Conservation (phyloP, 495 filamentous ascomycete genomes). For the Aspergillus asperescens region DNA sequence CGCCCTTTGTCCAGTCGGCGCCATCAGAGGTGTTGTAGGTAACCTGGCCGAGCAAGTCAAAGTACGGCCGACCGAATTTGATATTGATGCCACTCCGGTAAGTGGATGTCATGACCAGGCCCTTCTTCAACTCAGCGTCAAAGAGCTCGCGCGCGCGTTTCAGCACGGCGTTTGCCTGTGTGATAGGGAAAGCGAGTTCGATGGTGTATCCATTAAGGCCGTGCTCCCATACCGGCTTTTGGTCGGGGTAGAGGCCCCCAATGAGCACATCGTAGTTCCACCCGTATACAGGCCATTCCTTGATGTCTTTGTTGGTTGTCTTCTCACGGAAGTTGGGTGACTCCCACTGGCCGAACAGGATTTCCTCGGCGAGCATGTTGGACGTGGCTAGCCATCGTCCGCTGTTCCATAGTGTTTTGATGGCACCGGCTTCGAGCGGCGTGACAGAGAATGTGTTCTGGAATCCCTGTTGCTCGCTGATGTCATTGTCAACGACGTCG, state of each 20-base stretch:
- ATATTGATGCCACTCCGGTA: slow-evolving; percentile 16
- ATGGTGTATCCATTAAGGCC: slow-evolving; percentile 11
- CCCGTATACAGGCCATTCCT: slow-evolving; percentile 12
- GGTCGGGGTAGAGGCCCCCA: slow-evolving; percentile 14
- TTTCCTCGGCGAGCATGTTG: slow-evolving; percentile 14
- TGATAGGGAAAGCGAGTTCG: slow-evolving; percentile 12
- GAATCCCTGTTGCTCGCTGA: slow-evolving; percentile 9
- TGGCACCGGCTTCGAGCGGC: slow-evolving; percentile 5
- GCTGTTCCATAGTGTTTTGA: slow-evolving; percentile 11
- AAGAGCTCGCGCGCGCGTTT: slow-evolving; percentile 11
- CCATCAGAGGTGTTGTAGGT: slow-evolving; percentile 14
- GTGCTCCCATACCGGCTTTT: slow-evolving; percentile 15
- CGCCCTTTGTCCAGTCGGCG: slow-evolving; percentile 13
- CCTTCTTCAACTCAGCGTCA: slow-evolving; percentile 8
- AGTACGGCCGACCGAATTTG: slow-evolving; percentile 15
- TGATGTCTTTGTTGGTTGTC: slow-evolving; percentile 12
- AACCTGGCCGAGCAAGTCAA: slow-evolving; percentile 14
- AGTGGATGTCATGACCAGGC: slow-evolving; percentile 11
- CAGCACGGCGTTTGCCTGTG: slow-evolving; percentile 6
- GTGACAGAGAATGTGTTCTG: slow-evolving; percentile 16
- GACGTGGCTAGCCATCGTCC: slow-evolving; percentile 9
- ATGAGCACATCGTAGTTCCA: slow-evolving; percentile 17
- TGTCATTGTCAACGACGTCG: slow-evolving; percentile 11
- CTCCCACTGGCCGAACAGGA: slow-evolving; percentile 14
- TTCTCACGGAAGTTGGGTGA: slow-evolving; percentile 16